These are phyloP conservation scores for Pistacia integerrima DNA, from an alignment of 345 rosid genomes.

Conservation along the genomic window DNA sequence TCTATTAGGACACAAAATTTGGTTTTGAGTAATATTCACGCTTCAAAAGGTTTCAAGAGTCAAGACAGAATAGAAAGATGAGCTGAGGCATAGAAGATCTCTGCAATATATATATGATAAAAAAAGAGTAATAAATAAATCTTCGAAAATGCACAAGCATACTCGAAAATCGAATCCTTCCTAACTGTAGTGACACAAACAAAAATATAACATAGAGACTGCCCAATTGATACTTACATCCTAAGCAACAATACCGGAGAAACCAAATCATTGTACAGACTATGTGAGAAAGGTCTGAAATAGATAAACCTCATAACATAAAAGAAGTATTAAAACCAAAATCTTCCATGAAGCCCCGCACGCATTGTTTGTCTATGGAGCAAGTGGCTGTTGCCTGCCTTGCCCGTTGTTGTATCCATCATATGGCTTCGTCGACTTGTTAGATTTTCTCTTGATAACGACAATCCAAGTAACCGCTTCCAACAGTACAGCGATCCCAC, in stretches of 20 bases:
- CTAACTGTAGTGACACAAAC: not conserved
- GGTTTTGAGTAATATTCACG: not conserved
- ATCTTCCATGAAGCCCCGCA: not conserved
- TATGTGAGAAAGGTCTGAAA: not conserved
- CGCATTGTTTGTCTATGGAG: conserved; percentile 12
- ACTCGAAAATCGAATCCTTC: not conserved
- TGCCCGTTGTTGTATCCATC: conserved; percentile 47
- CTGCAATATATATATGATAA: not conserved
- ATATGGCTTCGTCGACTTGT: conserved; percentile 52
- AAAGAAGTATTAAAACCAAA: conserved; percentile 12
- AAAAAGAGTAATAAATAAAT: not conserved
- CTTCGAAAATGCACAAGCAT: not conserved
- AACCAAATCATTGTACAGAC: conserved; percentile 24
- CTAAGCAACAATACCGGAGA: not conserved
- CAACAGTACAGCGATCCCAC: conserved; percentile 58
- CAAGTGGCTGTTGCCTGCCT: conserved; percentile 33
- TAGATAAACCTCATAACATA: not conserved
- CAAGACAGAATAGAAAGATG: no score
- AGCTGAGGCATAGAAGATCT: not conserved
- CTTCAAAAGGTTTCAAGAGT: no score
- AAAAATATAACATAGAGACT: not conserved
- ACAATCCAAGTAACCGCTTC: conserved; percentile 75
- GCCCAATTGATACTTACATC: conserved; percentile 9
- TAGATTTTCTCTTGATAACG: conserved; percentile 60
- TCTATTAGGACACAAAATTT: not conserved